A percentile compares a stretch with the other conserved stretches of the same genome.
These are phyloP conservation scores for Waltiozyma sp. DNA, from an alignment of 1,139 yeast genomes.

Conservation along the genomic window DNA sequence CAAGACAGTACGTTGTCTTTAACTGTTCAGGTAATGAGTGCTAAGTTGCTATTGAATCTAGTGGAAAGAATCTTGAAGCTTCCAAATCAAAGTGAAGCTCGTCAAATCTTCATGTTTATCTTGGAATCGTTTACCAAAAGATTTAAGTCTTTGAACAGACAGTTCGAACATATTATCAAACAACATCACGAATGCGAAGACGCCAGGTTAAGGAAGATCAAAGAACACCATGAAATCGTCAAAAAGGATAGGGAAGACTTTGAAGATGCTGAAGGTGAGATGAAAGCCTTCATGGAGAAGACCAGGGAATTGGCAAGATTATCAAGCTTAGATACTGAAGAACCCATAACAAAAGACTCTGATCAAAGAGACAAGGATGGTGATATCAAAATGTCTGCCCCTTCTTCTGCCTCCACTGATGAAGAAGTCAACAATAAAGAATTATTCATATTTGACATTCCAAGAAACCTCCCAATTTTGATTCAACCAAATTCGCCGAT, in stretches of 20 bases:
- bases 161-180: constrained; percentile 55
- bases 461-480: constrained; percentile 36
- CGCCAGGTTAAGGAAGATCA: constrained; percentile 31
- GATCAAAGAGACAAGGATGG: constrained; percentile 16
- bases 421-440: constrained; percentile 15
- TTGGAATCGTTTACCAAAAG: constrained; percentile 84
- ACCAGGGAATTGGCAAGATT: constrained; percentile 12
- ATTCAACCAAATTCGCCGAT: constrained; percentile 32
- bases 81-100: constrained; percentile 58
- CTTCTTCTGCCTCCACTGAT: constrained; percentile 9
- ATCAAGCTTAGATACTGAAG: constrained; percentile 1
- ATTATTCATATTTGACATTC: constrained; percentile 36
- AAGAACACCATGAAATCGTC: constrained; percentile 32
- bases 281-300: constrained; percentile 12
- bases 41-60: constrained; percentile 74
- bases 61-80: constrained; percentile 82
- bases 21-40: constrained; percentile 95
- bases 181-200: constrained; percentile 47
- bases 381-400: constrained; percentile 21
- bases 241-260: constrained; percentile 24
- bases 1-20: constrained; percentile 77
- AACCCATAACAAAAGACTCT: no score
- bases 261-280: constrained; percentile 17
- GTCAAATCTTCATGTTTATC: constrained; percentile 72
- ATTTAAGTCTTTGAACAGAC: constrained; percentile 63